Conservation (phyloP, 495 filamentous ascomycete species). For the Annulohypoxylon nitens region DNA sequence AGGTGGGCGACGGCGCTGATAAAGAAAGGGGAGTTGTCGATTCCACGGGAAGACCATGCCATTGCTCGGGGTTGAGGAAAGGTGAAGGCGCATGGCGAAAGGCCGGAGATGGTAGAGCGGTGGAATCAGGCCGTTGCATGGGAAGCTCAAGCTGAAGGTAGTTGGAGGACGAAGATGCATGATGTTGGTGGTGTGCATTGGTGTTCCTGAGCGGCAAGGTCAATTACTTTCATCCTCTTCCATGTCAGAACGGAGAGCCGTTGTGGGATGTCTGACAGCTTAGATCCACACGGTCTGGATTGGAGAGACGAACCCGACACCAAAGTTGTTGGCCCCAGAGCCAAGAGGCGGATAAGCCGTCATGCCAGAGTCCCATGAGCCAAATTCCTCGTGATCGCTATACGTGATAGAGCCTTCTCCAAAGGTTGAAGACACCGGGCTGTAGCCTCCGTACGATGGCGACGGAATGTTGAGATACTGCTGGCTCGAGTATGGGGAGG, state of each 20-base stretch:
- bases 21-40: constrained; percentile 51
- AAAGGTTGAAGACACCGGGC: constrained; percentile 67
- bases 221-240: constrained; percentile 60
- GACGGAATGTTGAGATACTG: constrained; percentile 70
- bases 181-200: constrained; percentile 56
- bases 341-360: constrained; percentile 56
- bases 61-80: constrained; percentile 55
- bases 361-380: constrained; percentile 55
- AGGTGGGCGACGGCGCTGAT: constrained; percentile 47
- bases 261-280: constrained; percentile 55
- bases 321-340: constrained; percentile 60
- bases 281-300: constrained; percentile 66
- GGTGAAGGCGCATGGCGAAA: constrained; percentile 52
- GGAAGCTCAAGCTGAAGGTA: constrained; percentile 55
- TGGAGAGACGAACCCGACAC: constrained; percentile 69
- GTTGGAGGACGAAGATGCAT: constrained; percentile 47
- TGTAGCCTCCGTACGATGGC: constrained; percentile 66
- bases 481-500: constrained; percentile 61
- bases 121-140: constrained; percentile 37
- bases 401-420: constrained; percentile 65
- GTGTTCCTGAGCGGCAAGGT: constrained; percentile 63
- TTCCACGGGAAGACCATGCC: constrained; percentile 53
- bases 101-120: constrained; percentile 42
- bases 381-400: constrained; percentile 67
- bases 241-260: constrained; percentile 50